Evolutionary conservation across 305 asterid genomes (phyloP), one percentile per base, ranked within the genome.

Genomic region (Fraxinus floribunda): DNA sequence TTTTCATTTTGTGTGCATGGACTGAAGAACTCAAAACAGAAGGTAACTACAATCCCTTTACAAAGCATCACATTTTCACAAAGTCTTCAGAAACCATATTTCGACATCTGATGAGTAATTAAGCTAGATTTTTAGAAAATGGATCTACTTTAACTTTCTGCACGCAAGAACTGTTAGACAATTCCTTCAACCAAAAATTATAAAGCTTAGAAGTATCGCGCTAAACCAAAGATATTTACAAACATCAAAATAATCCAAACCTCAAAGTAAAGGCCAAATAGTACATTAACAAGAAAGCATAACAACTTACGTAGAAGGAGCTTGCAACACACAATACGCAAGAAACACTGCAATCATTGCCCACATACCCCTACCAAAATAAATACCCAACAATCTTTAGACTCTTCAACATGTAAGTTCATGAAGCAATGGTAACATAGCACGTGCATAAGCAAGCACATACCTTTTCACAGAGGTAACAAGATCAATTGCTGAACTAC

Each of bases 341-440:
- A 94, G 98, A 87, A 90, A 94, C 74, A 94, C 98, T 11, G 98
- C 95, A 80, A 92, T 82, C 98, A 96, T 92, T 82, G 98, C 99
- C 97, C 98, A 96, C 64, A 91, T 79, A 77, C 99, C 99, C 94
- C 99, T 96, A 84, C 78, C 86, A 84, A 85, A 30, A 30, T 5
- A 29, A 29, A 26, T 11, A 62, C 7, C 22, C 24, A 70, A 32
- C 41, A 70, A 30, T 70, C 18, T 7, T 70, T 32, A 30, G 75
- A 30, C 76, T 13, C 24, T 70, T 70, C 4, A 30, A 29, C 16
- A 29, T 29, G 75, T 5, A 11, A 68, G 38, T 32, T 71, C 76
- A 71, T 71, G 22, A 71, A 32, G 76, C 76, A 32, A 71, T 71
- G 76, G 26, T 13, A 71, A 7, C 16, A 71, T 71, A 32, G 44